Percentiles rank a stretch among this genome's conserved stretches.
These are phyloP conservation scores for Aspergillus spinulosporus DNA, from an alignment of 2,329 filamentous ascomycete species.

Conservation along the genomic window DNA sequence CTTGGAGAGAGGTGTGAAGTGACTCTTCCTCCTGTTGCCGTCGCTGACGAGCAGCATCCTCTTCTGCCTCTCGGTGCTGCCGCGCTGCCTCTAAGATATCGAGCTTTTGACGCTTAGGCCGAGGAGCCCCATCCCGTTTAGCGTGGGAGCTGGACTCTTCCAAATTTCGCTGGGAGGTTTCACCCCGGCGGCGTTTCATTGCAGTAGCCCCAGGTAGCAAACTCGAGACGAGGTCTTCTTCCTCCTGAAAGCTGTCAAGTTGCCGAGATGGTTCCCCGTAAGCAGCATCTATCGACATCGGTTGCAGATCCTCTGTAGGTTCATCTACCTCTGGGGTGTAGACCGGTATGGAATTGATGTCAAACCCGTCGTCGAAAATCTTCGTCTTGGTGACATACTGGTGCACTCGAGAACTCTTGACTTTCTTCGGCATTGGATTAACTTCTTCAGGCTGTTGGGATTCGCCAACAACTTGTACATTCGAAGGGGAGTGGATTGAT, in stretches of 20 bases:
- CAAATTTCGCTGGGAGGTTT: constrained; percentile 54
- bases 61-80: constrained; percentile 54
- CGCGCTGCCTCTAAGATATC: constrained; percentile 68
- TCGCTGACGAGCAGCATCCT: constrained; percentile 54
- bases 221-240: constrained; percentile 64
- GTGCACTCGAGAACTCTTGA: constrained; percentile 30
- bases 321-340: constrained; percentile 34
- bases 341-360: constrained; percentile 42
- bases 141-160: constrained; percentile 21
- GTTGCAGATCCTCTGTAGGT: constrained; percentile 14
- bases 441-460: constrained; percentile 21
- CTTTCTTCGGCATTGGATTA: constrained; percentile 19
- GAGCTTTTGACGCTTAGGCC: constrained; percentile 58
- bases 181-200: constrained; percentile 75
- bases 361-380: constrained; percentile 67
- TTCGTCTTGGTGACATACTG: constrained; percentile 60
- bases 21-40: constrained; percentile 55
- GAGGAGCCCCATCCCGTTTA: constrained; percentile 37
- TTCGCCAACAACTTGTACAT: constrained; percentile 12
- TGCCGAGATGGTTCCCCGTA: constrained; percentile 31
- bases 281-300: constrained; percentile 25
- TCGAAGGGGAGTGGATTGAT: constrained; percentile 4
- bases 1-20: constrained; percentile 57
- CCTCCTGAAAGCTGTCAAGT: constrained; percentile 28
- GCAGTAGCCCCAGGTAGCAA: constrained; percentile 75